These are phyloP conservation scores for Fusarium pininemorale DNA, from an alignment of 2,329 filamentous ascomycete species.

Conservation along the genomic window DNA sequence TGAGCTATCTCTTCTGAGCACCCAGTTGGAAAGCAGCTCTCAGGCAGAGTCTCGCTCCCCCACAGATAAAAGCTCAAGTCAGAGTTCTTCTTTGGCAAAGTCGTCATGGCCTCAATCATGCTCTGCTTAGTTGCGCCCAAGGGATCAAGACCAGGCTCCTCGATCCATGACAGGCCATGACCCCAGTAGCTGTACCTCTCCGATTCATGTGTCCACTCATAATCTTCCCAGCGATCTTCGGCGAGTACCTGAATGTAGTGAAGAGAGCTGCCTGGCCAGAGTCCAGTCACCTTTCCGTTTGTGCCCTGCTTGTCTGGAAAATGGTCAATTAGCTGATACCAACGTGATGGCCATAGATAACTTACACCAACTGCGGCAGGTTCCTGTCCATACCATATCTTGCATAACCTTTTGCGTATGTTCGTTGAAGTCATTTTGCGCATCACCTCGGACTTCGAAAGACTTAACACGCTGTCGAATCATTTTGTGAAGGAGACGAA, in stretches of 20 bases:
- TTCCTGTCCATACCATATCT: background rate
- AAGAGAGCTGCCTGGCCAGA: background rate
- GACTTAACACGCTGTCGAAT: background rate
- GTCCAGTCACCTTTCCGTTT: background rate
- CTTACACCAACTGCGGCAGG: background rate
- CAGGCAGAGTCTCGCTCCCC: background rate
- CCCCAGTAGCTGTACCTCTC: background rate
- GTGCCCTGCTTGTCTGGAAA: background rate
- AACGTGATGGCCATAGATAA: fast-evolving
- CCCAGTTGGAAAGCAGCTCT: fast-evolving
- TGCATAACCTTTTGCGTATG: background rate
- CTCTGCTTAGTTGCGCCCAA: background rate
- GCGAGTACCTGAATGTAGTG: background rate
- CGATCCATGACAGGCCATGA: background rate
- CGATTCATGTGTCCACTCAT: background rate
- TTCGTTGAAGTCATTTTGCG: background rate
- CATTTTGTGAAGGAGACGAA: background rate
- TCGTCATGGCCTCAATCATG: background rate
- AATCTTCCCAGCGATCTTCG: background rate
- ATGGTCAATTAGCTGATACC: too few species aligned
- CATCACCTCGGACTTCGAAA: background rate
- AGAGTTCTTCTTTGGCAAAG: background rate
- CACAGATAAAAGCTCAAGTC: background rate
- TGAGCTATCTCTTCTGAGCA: fast-evolving
- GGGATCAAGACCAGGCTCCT: background rate